Base-by-base conservation (phyloP, 2,329 filamentous ascomycete species). In the Alternaria brassicae region DNA sequence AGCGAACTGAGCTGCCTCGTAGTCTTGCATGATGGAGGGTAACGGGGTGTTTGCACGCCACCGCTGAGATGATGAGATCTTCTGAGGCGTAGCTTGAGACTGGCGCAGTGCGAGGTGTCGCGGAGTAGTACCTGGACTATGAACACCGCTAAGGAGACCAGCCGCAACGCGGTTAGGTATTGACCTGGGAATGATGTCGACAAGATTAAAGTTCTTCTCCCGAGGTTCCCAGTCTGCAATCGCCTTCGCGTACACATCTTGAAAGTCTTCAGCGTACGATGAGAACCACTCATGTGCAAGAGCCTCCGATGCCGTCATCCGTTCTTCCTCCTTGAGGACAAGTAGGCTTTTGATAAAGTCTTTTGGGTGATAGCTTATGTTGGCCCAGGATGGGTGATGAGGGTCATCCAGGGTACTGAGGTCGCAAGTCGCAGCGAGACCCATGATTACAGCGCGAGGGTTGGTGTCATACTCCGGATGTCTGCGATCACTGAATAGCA, bases 221-320 rank as follows among this genome's bases (percentile, higher is more conserved):
- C 77, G 76, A n/a, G 83, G 84, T 53, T 72, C 71, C 86, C 86
- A 88, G 53, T 81, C 77, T 32, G 72, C 69, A 56, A 83, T 81
- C 0, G 83, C 79, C 37, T 80, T 77, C 56, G 79, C 51, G 63
- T 88, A 88, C 3, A 85, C 71, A 1, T 77, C 78, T 28, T 84
- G 77, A 54, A 86, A 81, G 17, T 82, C 79, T 13, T 70, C 69
- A 19, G 74, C 78, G 68, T 86, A 81, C 8, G 72, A 66, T 1
- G 81, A 81, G 65, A 89, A 86, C 87, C 86, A 89, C 9, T 67
- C 55, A 72, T 88, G 85, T 9, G 70, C 54, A 30, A 88, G 68
- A 3, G 85, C 85, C 70, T 86, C 69, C n/a, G 80, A 78, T 3
- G 81, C 85, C 9, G 82, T 83, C 75, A 87, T 78, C 27, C 86